Evolutionary conservation across 2,329 filamentous ascomycete genomes (phyloP).

Genomic region (Lecanoromycetidae sp.): DNA sequence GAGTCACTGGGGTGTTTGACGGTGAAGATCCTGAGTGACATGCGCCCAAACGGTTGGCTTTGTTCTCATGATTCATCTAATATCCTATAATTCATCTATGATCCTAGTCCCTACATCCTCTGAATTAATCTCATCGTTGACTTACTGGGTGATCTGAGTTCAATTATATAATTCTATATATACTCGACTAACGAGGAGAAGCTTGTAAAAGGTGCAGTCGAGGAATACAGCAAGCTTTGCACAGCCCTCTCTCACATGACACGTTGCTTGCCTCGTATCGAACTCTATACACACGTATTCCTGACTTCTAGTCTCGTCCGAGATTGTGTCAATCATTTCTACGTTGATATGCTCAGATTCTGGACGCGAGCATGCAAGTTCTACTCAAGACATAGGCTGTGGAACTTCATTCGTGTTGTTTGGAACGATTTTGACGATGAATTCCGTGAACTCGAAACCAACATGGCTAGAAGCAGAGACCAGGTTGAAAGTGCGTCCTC

Average conservation of each 20-base stretch:
- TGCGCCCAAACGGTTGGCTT: too few species aligned
- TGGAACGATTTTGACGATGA: neutral
- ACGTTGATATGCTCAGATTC: neutral
- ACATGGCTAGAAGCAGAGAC: neutral
- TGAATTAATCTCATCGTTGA: too few species aligned
- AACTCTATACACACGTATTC: neutral
- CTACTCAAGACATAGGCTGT: neutral
- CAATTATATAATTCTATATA: neutral
- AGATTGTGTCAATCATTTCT: neutral
- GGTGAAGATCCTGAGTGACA: too few species aligned
- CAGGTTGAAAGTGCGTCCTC: neutral
- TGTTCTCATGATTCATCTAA: too few species aligned
- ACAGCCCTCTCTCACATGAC: neutral
- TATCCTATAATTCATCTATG: too few species aligned
- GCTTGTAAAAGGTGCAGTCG: slow-evolving; percentile 1
- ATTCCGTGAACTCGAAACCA: neutral
- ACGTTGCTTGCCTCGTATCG: slow-evolving; percentile 2
- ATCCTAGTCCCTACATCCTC: too few species aligned
- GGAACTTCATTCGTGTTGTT: neutral
- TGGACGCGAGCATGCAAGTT: slow-evolving; percentile 1
- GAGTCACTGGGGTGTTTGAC: too few species aligned
- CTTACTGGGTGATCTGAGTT: too few species aligned
- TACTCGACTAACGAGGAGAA: neutral
- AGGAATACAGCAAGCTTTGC: slow-evolving; percentile 3
- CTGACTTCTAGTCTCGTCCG: neutral